Conservation (phyloP, 2,329 filamentous ascomycete genomes). For the Phialophora tarda region DNA sequence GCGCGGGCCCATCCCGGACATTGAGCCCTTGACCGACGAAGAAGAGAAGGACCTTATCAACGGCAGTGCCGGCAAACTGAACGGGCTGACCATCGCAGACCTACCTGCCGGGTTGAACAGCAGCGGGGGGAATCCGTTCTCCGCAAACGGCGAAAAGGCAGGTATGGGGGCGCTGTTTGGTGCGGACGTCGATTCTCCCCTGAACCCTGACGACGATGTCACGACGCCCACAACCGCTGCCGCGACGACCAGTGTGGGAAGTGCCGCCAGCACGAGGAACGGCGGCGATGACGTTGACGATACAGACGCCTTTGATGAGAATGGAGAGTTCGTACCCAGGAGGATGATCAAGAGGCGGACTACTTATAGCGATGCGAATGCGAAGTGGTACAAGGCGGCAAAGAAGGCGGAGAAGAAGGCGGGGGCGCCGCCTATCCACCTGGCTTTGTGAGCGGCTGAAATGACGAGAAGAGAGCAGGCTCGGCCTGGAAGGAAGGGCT, state of each 20-base stretch:
- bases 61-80: constrained; percentile 26
- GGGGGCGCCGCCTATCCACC: constrained; percentile 37
- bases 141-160: constrained; percentile 25
- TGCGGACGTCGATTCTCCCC: constrained; percentile 29
- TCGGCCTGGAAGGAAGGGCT: too few relatives aligned
- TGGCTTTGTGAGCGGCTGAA: constrained; percentile 31
- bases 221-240: constrained; percentile 17
- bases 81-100: constrained; percentile 20
- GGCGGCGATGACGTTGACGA: constrained; percentile 23
- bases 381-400: constrained; percentile 41
- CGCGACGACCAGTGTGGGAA: constrained; percentile 19
- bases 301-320: constrained; percentile 28
- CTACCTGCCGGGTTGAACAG: background rate
- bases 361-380: constrained; percentile 37
- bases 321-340: constrained; percentile 31
- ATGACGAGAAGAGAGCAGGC: background rate
- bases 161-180: constrained; percentile 34
- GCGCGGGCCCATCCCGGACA: constrained; percentile 36
- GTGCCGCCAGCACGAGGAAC: constrained; percentile 15
- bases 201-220: constrained; percentile 1
- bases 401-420: constrained; percentile 40
- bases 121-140: constrained; percentile 29
- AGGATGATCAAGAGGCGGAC: constrained; percentile 32
- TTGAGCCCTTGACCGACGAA: constrained; percentile 38
- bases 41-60: constrained; percentile 35